Base-by-base conservation (phyloP, 176 grass and related monocot genomes). In the Sorghum bicolor region DNA sequence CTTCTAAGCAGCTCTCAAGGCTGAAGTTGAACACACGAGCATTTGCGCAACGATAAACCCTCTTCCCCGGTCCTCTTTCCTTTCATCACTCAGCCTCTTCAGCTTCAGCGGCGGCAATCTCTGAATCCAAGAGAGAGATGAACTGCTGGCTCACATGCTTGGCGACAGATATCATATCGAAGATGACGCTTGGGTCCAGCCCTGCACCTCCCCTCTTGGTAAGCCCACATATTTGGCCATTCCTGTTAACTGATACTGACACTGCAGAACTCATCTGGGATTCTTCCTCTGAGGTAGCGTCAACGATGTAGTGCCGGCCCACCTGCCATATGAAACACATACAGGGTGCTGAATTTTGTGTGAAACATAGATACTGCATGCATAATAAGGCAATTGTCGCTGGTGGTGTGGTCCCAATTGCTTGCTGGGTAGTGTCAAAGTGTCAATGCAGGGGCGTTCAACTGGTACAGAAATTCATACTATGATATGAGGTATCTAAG, bases 111-210 rank as follows among this genome's bases (percentile, higher is more conserved):
- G 94, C 77, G 4, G 84, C 90, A 47, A 91, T 84, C 74, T 57
- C 52, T n/a, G 52, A 57, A n/a, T 57, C 52, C 52, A 57, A n/a
- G 20, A 9, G 52, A 0, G 20, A 1, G 84, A 91, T 85, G 30
- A 92, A 83, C 72, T 83, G 86, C 36, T 92, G 88, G 55, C 90
- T 89, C 20, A 91, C 90, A 76, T 89, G 85, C 82, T 89, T 94
- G 38, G 92, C 90, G 0, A 94, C 92, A 3, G 94, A 94, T 77
- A 97, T 89, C 94, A 97, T 92, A 78, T 97, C 92, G 9, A 91
- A 87, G 44, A 97, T 57, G 20, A 57, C 20, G 52, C 52, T 57
- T n/a, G 52, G 52, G 19, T 57, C 52, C 52, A 57, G 52, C 52
- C 52, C 52, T 57, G 52, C 52, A 8, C 52, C 52, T 57, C 52